Percentiles rank a stretch among this genome's conserved stretches.
These are phyloP conservation scores for Wallacemonas collosoma DNA, from an alignment of 208 protist species.

Conservation along the genomic window DNA sequence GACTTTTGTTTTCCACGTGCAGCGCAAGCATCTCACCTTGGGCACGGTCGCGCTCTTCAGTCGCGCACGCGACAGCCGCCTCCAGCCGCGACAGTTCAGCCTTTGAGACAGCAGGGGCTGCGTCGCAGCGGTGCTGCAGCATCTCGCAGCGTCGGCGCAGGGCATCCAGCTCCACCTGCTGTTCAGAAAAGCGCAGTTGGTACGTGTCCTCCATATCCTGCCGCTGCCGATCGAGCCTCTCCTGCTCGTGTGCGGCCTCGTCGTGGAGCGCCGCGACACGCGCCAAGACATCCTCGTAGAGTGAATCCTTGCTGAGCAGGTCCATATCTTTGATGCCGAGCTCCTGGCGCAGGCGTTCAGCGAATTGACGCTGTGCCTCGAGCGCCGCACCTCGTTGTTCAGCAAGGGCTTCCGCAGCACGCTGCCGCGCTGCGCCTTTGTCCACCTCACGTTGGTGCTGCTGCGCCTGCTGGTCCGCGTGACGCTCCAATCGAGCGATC, in stretches of 20 bases:
- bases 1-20: slow-evolving; percentile 32
- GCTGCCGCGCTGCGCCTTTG: background rate
- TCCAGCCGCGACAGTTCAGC: slow-evolving; percentile 3
- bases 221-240: slow-evolving; percentile 17
- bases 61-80: slow-evolving; percentile 9
- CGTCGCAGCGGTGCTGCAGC: slow-evolving; percentile 21
- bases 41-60: slow-evolving; percentile 20
- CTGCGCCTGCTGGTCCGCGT: slow-evolving; percentile 11
- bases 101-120: slow-evolving; percentile 16
- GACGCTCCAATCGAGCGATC: slow-evolving; percentile 21
- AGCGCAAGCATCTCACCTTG: slow-evolving; percentile 20
- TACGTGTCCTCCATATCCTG: slow-evolving; percentile 21
- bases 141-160: slow-evolving; percentile 23
- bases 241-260: slow-evolving; percentile 15
- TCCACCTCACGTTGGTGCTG: background rate
- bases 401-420: slow-evolving; percentile 18
- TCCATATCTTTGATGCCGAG: slow-evolving; percentile 23
- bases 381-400: slow-evolving; percentile 19
- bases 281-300: slow-evolving; percentile 30
- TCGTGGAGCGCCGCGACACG: slow-evolving; percentile 20
- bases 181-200: slow-evolving; percentile 17
- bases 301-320: slow-evolving; percentile 29
- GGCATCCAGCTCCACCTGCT: slow-evolving; percentile 10
- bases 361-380: slow-evolving; percentile 30
- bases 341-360: slow-evolving; percentile 24